A percentile compares a stretch with the other conserved stretches of the same genome.
These are phyloP conservation scores for Pichia californica DNA, from an alignment of 805 yeast genomes.

Conservation along the genomic window DNA sequence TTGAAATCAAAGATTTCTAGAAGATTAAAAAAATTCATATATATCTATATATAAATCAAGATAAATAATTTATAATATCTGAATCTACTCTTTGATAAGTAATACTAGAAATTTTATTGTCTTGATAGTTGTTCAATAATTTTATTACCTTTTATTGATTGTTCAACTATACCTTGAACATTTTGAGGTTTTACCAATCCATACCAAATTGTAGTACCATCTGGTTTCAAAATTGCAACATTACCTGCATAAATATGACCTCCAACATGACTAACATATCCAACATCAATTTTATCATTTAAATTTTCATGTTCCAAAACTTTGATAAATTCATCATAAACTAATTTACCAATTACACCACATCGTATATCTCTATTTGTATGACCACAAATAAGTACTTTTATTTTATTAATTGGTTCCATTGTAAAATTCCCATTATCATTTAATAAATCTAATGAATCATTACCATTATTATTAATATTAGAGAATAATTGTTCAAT, in stretches of 20 bases:
- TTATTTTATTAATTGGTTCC: constrained; percentile 16
- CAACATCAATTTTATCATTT: constrained; percentile 30
- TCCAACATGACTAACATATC: constrained; percentile 69
- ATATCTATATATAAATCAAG: too few species aligned
- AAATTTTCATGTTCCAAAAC: constrained; percentile 34
- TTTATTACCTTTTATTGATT: constrained; percentile 42
- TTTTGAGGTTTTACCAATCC: constrained; percentile 63
- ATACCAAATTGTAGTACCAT: constrained; percentile 58
- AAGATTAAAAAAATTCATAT: too few species aligned
- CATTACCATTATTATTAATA: background rate
- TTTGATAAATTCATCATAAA: constrained; percentile 42
- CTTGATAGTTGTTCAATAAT: constrained; percentile 55
- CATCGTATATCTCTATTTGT: constrained; percentile 56
- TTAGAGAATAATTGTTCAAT: constrained; percentile 3
- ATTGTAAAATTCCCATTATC: constrained; percentile 4
- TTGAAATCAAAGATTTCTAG: constrained; percentile 27
- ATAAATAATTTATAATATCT: too few species aligned
- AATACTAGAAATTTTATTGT: too few species aligned
- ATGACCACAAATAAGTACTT: constrained; percentile 63
- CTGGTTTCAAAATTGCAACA: constrained; percentile 46
- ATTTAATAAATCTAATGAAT: background rate
- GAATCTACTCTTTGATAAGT: too few species aligned
- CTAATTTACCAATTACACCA: constrained; percentile 57
- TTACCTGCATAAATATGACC: constrained; percentile 89
- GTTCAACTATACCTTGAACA: constrained; percentile 59